Evolutionary conservation across 768 basidiomycete genomes (phyloP).

Genomic region (Gymnopilus junonius): DNA sequence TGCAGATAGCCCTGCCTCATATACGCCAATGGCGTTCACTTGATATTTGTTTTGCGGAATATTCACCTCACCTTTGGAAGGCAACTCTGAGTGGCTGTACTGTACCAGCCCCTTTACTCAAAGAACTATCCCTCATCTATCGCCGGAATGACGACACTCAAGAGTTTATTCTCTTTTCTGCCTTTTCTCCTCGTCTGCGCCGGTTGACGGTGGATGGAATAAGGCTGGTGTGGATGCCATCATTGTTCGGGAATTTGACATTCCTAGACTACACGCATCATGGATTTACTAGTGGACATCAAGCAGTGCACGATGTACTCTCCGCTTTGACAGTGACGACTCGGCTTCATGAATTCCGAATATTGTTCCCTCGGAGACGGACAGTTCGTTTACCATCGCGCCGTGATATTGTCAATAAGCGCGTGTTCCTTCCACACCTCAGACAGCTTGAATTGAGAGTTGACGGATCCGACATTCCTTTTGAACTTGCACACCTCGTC

Average conservation of each 20-base stretch:
- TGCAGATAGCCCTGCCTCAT: conserved; percentile 58
- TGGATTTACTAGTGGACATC: conserved; percentile 61
- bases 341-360: conserved; percentile 53
- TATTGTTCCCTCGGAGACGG: conserved; percentile 54
- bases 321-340: conserved; percentile 59
- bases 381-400: conserved; percentile 27
- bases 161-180: conserved; percentile 67
- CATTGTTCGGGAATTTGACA: conserved; percentile 63
- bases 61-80: conserved; percentile 71
- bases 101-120: conserved; percentile 42
- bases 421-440: conserved; percentile 50
- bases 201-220: conserved; percentile 66
- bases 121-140: conserved; percentile 61
- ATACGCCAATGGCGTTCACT: conserved; percentile 67
- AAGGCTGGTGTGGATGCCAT: conserved; percentile 63
- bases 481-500: conserved; percentile 58
- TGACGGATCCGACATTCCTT: conserved; percentile 60
- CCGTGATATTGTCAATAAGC: conserved; percentile 30
- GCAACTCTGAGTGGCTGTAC: conserved; percentile 63
- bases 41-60: conserved; percentile 55
- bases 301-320: conserved; percentile 61
- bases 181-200: conserved; percentile 58
- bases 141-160: conserved; percentile 72
- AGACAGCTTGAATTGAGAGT: conserved; percentile 52
- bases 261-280: conserved; percentile 76